Evolutionary conservation across 345 rosid species (phyloP).

Genomic region (Sonneratia alba): DNA sequence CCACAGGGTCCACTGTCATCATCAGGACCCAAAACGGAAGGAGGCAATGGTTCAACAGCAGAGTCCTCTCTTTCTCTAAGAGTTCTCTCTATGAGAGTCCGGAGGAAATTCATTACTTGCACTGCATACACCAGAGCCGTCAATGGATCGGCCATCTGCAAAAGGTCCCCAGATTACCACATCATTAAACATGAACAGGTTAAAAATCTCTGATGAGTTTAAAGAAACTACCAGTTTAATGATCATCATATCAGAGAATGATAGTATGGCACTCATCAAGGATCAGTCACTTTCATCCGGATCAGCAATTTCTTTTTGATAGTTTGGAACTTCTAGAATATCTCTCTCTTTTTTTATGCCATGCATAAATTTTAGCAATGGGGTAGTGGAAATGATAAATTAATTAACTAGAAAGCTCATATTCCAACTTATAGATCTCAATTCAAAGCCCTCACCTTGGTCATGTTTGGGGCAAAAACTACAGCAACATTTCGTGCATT

Average conservation of each 20-base stretch:
- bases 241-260: background rate
- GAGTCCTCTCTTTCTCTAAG: conserved; percentile 63
- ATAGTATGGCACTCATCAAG: background rate
- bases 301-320: background rate
- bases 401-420: background rate
- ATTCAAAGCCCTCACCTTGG: conserved; percentile 52
- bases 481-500: conserved; percentile 91
- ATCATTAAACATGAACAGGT: background rate
- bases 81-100: conserved; percentile 53
- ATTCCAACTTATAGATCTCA: background rate
- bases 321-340: background rate
- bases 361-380: background rate
- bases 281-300: background rate
- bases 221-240: background rate
- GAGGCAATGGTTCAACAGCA: conserved; percentile 28
- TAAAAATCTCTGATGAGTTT: background rate
- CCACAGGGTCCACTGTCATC: conserved; percentile 60
- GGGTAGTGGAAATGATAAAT: background rate
- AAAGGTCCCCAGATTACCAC: background rate
- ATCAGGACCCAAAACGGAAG: conserved; percentile 38
- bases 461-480: conserved; percentile 99
- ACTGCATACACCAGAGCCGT: conserved; percentile 96
- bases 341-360: no score
- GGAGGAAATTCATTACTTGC: conserved; percentile 94
- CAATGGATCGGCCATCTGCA: conserved; percentile 93